Conservation (phyloP, 2,329 filamentous ascomycete species). For the Epicoccum sorghinum region DNA sequence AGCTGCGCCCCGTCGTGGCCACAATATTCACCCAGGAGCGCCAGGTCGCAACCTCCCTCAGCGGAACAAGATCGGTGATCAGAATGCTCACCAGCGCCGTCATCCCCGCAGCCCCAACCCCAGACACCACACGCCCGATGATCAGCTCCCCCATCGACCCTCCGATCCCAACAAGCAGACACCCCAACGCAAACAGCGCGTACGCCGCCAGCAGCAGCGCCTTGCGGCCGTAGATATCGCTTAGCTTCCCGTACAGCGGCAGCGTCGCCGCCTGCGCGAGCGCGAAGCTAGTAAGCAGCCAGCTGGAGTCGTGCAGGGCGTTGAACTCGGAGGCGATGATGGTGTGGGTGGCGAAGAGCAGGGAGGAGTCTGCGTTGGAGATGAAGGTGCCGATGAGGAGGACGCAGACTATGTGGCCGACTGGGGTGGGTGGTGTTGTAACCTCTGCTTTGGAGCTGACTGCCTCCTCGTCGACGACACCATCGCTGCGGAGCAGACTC, state of each 20-base stretch:
- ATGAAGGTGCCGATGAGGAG: slow-evolving; percentile 59
- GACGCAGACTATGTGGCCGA: slow-evolving; percentile 23
- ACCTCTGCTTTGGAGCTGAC: slow-evolving; percentile 1
- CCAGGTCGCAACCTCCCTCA: slow-evolving; percentile 56
- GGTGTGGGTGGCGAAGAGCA: slow-evolving; percentile 71
- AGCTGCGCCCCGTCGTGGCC: slow-evolving; percentile 56
- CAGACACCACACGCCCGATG: slow-evolving; percentile 63
- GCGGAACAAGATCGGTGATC: slow-evolving; percentile 57
- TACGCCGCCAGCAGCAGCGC: slow-evolving; percentile 49
- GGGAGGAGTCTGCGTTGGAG: slow-evolving; percentile 66
- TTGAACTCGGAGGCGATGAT: slow-evolving; percentile 56
- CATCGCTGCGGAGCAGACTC: neutral
- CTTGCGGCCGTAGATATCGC: slow-evolving; percentile 55
- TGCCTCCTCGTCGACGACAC: slow-evolving; percentile 21
- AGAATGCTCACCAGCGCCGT: slow-evolving; percentile 51
- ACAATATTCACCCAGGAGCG: slow-evolving; percentile 60
- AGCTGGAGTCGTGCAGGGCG: slow-evolving; percentile 49
- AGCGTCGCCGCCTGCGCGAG: slow-evolving; percentile 52
- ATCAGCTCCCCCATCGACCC: slow-evolving; percentile 26
- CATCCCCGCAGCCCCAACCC: slow-evolving; percentile 73
- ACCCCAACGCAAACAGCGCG: slow-evolving; percentile 49
- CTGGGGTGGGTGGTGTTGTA: slow-evolving; percentile 4
- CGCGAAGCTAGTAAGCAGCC: slow-evolving; percentile 54
- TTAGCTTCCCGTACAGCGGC: slow-evolving; percentile 50
- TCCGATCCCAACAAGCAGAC: slow-evolving; percentile 15